phyloP scores from a whole-genome alignment of 345 rosid species.

The Gossypium mustelinum region DNA sequence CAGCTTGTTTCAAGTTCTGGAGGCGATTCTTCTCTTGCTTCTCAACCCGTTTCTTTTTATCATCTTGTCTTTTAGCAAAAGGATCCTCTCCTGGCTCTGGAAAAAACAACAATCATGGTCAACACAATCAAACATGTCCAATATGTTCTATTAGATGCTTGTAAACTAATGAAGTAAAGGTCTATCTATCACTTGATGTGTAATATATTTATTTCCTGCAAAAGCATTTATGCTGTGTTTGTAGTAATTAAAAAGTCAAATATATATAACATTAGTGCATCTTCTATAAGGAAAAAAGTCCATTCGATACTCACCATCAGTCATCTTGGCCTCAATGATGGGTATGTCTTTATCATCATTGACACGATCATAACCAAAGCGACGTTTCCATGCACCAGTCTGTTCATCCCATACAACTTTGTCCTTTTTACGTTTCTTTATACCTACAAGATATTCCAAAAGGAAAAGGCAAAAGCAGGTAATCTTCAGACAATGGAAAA shows the following conservation, averaged over 20 bases:
- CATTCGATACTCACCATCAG: slow-evolving; percentile 57
- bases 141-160: background rate
- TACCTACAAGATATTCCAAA: slow-evolving; percentile 48
- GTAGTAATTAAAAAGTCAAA: background rate
- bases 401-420: slow-evolving; percentile 80
- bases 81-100: slow-evolving; percentile 87
- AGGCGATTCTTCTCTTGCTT: slow-evolving; percentile 70
- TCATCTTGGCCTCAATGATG: slow-evolving; percentile 74
- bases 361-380: slow-evolving; percentile 88
- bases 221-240: background rate
- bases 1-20: slow-evolving; percentile 72
- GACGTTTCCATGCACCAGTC: slow-evolving; percentile 81
- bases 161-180: slow-evolving; percentile 1
- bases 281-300: background rate
- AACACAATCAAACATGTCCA: background rate
- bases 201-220: background rate
- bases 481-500: background rate
- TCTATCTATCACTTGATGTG: background rate
- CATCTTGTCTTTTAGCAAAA: slow-evolving; percentile 70
- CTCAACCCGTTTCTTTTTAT: slow-evolving; percentile 70
- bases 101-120: slow-evolving; percentile 6
- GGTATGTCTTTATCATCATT: slow-evolving; percentile 83
- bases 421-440: slow-evolving; percentile 78
- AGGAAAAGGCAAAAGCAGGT: background rate
- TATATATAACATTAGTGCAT: background rate